Conservation (phyloP, 495 filamentous ascomycete species). For the Penicillium goetzii region DNA sequence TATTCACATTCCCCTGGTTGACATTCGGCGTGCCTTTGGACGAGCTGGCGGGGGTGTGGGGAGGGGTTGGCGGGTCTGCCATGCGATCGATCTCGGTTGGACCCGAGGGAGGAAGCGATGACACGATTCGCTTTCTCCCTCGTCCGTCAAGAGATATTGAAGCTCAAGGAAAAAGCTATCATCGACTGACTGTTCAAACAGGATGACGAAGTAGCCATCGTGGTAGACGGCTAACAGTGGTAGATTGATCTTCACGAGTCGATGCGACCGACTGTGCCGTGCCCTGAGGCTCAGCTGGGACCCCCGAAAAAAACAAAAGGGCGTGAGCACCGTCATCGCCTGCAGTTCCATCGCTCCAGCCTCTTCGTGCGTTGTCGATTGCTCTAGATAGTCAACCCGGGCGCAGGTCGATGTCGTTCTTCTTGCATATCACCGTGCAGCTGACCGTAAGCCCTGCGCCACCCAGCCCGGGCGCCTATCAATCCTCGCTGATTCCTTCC, state of each 20-base stretch:
- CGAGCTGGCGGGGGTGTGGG: constrained; percentile 2
- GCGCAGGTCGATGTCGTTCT: not conserved
- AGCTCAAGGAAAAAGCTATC: not conserved
- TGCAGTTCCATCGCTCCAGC: not conserved
- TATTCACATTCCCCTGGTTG: not conserved
- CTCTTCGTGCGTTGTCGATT: not conserved
- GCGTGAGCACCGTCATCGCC: not conserved
- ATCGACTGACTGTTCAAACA: not conserved
- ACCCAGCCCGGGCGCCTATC: constrained; percentile 1
- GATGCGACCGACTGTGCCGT: not conserved
- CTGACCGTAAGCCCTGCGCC: not conserved
- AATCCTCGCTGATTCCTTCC: not conserved
- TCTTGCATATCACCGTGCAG: constrained; percentile 1
- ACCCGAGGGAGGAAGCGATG: constrained; percentile 6
- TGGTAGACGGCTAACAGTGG: not conserved
- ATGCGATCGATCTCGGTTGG: constrained; percentile 2
- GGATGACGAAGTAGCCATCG: not conserved
- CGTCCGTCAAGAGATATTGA: not conserved
- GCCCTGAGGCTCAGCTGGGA: not conserved
- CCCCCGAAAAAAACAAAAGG: not conserved
- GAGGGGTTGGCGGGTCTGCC: constrained; percentile 5
- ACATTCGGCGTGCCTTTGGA: not conserved
- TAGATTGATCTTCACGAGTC: not conserved
- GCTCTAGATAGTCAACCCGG: not conserved
- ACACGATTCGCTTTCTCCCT: not conserved